Evolutionary conservation across 2,329 filamentous ascomycete species (phyloP).

Genomic region (Phyllosticta citribraziliensis): DNA sequence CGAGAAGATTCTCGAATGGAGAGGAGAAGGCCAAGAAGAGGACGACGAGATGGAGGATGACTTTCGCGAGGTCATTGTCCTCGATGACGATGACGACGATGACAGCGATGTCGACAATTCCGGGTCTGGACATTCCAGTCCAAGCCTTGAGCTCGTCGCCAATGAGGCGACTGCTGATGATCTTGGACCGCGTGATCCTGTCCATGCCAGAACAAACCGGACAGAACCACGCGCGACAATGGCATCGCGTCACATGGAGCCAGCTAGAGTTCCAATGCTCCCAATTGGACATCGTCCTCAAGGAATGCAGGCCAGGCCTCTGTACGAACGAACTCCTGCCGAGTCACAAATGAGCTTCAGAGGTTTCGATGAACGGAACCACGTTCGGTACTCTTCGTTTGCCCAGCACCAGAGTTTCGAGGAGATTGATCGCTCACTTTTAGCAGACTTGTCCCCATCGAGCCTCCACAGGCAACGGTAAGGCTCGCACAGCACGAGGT

Average conservation of each 20-base stretch:
- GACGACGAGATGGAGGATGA: slow-evolving; percentile 51
- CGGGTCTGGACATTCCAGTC: slow-evolving; percentile 14
- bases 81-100: slow-evolving; percentile 48
- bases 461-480: not conserved
- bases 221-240: slow-evolving; percentile 9
- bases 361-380: not conserved
- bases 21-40: slow-evolving; percentile 40
- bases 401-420: not conserved
- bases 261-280: not conserved
- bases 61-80: slow-evolving; percentile 54
- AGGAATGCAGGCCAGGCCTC: not conserved
- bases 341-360: not conserved
- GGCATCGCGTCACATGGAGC: not conserved
- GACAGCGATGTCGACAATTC: slow-evolving; percentile 28
- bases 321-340: not conserved
- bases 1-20: slow-evolving; percentile 51
- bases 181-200: slow-evolving; percentile 14
- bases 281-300: not conserved
- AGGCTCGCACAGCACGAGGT: not conserved
- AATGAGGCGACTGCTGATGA: slow-evolving; percentile 24
- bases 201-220: slow-evolving; percentile 11
- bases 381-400: not conserved
- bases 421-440: not conserved
- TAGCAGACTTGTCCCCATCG: not conserved
- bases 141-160: slow-evolving; percentile 17